These are phyloP conservation scores for Epichloe typhina DNA, from an alignment of 2,329 filamentous ascomycete genomes.

Conservation along the genomic window DNA sequence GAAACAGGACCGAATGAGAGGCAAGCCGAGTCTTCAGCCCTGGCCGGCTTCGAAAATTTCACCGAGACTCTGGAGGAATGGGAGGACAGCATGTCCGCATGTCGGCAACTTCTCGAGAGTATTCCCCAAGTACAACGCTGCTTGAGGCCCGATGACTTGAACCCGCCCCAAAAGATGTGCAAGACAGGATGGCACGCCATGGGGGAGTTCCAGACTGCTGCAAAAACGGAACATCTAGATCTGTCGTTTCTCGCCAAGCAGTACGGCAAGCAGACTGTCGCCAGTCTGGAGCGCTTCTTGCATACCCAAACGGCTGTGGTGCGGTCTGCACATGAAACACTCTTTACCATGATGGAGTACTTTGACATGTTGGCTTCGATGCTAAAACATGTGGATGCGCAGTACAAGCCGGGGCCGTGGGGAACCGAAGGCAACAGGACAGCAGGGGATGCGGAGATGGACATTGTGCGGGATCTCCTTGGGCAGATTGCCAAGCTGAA, in stretches of 20 bases:
- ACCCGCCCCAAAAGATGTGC: neutral
- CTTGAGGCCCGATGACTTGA: neutral
- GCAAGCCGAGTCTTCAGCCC: no score
- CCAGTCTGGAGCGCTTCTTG: neutral
- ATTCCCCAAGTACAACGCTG: neutral
- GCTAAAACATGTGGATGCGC: neutral
- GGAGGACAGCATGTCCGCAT: neutral
- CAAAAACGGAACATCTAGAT: neutral
- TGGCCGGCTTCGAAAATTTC: neutral
- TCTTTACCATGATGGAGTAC: neutral
- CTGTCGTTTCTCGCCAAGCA: neutral
- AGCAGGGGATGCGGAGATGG: neutral
- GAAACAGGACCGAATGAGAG: neutral
- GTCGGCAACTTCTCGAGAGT: neutral
- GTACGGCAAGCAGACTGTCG: neutral
- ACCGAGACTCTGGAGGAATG: neutral
- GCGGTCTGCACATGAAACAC: neutral
- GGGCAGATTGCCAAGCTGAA: neutral
- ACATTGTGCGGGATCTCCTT: neutral
- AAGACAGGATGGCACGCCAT: neutral
- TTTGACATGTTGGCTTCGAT: neutral
- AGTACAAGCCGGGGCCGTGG: neutral
- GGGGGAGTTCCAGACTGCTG: neutral
- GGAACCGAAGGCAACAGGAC: neutral
- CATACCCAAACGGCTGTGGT: neutral